Evolutionary conservation across 2,329 filamentous ascomycete species (phyloP), one percentile per base, ranked within the genome.

Genomic region (Penicillium sp.): DNA sequence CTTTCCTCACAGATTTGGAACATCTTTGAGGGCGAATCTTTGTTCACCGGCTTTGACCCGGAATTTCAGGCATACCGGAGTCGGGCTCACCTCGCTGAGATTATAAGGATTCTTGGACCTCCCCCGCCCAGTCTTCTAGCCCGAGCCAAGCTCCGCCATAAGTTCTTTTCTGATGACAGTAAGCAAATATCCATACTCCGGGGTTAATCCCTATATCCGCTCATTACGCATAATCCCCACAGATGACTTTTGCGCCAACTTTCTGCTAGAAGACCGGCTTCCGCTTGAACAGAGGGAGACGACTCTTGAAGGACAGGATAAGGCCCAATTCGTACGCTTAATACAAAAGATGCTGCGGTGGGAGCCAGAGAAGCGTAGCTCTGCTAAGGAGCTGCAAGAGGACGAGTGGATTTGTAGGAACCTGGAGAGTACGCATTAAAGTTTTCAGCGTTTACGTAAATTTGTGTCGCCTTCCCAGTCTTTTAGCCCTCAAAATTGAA

Each of bases 51-150:
- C 48, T 46, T 74, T 0, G 80, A 83, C 55, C 73, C 76, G 0
- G 75, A 80, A 65, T 61, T 68, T 47, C 55, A 78, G 13, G 71
- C 35, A 0, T 84, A 84, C 52, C 69, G 77, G 8, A 81, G 78
- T 58, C 74, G 79, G 56, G 80, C 80, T 0, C 82, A 83, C 67
- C 78, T 85, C 19, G 80, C 82, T 1, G 81, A 84, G 61, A 83
- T 84, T 1, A 77, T 82, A 15, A 72, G 65, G 6, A 68, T 85
- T 5, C 77, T 85, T 46, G 82, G 82, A 0, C 73, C 72, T 1
- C 81, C 81, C 1, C 79, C 59, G 2, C 58, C 66, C 1, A 66
- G 63, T 3, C 69, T 83, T 4, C 70, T 81, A 67, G 58, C 66
- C 0, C 69, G 53, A 9, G 78, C 77, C 2, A 66, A 69, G 7